phyloP scores from a whole-genome alignment of 331 rosid species.

The Stylosanthes scabra region DNA sequence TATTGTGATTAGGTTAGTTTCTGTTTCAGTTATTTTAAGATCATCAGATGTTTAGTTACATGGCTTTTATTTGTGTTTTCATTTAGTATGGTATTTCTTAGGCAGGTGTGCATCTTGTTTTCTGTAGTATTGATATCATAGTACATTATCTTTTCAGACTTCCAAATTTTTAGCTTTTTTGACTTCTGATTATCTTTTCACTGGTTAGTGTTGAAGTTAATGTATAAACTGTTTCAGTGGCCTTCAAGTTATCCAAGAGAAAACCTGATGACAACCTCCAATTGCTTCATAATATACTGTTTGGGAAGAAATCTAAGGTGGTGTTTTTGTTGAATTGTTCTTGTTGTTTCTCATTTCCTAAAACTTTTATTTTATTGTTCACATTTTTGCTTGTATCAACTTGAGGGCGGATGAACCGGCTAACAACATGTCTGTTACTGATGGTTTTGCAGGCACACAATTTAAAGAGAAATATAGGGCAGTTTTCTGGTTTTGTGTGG shows the following conservation, averaged over 20 bases:
- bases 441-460: conserved; percentile 61
- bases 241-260: conserved; percentile 94
- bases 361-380: background rate
- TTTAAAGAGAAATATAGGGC: conserved; percentile 83
- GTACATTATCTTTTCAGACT: conserved; percentile 4
- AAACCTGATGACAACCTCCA: conserved; percentile 91
- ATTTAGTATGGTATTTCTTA: background rate
- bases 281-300: conserved; percentile 77
- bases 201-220: conserved; percentile 32
- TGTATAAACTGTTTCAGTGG: conserved; percentile 72
- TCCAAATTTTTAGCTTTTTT: conserved; percentile 24
- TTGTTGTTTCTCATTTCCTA: background rate
- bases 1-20: background rate
- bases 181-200: conserved; percentile 27
- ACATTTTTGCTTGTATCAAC: background rate
- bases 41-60: background rate
- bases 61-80: conserved; percentile 4
- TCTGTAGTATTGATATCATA: background rate
- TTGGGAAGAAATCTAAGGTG: conserved; percentile 92
- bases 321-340: conserved; percentile 15
- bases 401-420: background rate
- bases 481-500: conserved; percentile 98
- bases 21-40: background rate
- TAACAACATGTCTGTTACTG: conserved; percentile 21
- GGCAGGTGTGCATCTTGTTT: background rate